These are phyloP conservation scores for Geotrichum cucujoidarum DNA, from an alignment of 1,139 yeast species.

Conservation along the genomic window DNA sequence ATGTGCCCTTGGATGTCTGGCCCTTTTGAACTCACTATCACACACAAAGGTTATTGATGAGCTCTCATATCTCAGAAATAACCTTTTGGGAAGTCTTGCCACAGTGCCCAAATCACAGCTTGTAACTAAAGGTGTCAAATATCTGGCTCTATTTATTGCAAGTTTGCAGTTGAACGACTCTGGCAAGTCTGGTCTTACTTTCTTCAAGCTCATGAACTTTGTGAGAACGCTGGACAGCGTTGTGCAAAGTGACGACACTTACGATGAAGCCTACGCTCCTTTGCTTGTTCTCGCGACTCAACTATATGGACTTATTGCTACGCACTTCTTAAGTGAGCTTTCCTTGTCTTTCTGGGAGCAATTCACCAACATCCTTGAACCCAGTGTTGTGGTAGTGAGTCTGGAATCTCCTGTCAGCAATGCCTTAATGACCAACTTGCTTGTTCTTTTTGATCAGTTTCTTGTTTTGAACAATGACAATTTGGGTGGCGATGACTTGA, in stretches of 20 bases:
- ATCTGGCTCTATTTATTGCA: slow-evolving; percentile 12
- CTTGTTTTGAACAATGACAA: background rate
- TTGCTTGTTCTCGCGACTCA: slow-evolving; percentile 15
- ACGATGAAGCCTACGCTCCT: slow-evolving; percentile 15
- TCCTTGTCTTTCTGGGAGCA: slow-evolving; percentile 16
- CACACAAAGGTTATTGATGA: slow-evolving; percentile 11
- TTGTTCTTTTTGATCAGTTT: slow-evolving; percentile 6
- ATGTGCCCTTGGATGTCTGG: slow-evolving; percentile 10
- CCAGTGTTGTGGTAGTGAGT: slow-evolving; percentile 12
- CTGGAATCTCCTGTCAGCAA: slow-evolving; percentile 13
- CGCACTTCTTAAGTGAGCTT: slow-evolving; percentile 5
- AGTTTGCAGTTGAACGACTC: slow-evolving; percentile 7
- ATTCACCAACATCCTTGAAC: slow-evolving; percentile 12
- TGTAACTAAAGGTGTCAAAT: slow-evolving; percentile 9
- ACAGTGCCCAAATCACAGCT: slow-evolving; percentile 12
- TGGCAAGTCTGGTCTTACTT: slow-evolving; percentile 12
- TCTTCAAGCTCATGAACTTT: slow-evolving; percentile 18
- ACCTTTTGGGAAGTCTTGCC: slow-evolving; percentile 13
- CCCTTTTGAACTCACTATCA: slow-evolving; percentile 11
- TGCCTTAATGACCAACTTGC: slow-evolving; percentile 4
- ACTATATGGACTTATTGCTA: slow-evolving; percentile 9
- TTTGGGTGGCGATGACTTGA: slow-evolving; percentile 5
- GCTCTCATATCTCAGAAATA: slow-evolving; percentile 11
- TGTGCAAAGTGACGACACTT: slow-evolving; percentile 11
- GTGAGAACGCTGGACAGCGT: slow-evolving; percentile 11